phyloP scores from a whole-genome alignment of 2,329 filamentous ascomycete genomes.

The Tolypocladium guangdongense region DNA sequence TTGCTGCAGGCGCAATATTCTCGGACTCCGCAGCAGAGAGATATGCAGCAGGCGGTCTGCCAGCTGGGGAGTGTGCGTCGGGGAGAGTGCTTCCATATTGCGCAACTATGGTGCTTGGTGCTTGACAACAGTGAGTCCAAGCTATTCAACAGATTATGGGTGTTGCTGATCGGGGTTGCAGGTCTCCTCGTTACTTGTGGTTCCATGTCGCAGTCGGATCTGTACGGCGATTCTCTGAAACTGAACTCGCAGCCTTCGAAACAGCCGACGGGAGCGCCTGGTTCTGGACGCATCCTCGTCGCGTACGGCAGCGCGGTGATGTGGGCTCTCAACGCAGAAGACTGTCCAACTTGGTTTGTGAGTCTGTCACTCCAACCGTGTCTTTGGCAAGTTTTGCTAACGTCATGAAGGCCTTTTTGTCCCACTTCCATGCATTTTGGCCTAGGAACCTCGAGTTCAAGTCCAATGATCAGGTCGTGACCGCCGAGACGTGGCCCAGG shows the following conservation, averaged over 20 bases:
- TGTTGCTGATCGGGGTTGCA: conserved; percentile 6
- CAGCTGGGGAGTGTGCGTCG: conserved; percentile 21
- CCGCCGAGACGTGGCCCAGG: conserved; percentile 16
- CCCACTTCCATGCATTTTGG: conserved; percentile 33
- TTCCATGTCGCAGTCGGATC: conserved; percentile 19
- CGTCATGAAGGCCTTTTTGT: conserved; percentile 22
- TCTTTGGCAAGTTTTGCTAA: conserved; percentile 3
- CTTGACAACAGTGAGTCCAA: conserved; percentile 28
- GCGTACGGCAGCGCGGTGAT: conserved; percentile 21
- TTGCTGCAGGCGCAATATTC: conserved; percentile 33
- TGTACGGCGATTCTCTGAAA: conserved; percentile 22
- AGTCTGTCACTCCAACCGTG: conserved; percentile 6
- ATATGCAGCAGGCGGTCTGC: conserved; percentile 36
- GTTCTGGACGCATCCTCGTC: conserved; percentile 20
- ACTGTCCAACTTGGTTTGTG: conserved; percentile 36
- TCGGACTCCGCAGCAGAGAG: conserved; percentile 24
- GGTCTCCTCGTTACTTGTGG: conserved; percentile 31
- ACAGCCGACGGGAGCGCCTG: conserved; percentile 4
- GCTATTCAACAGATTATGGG: neutral
- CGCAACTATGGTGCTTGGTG: conserved; percentile 36
- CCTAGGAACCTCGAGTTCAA: conserved; percentile 26
- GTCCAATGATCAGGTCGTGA: conserved; percentile 17
- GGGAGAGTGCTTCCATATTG: conserved; percentile 34
- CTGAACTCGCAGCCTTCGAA: conserved; percentile 18
- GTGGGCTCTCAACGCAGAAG: conserved; percentile 26